Conservation (phyloP, 306 rosid species). For the Glycine latifolia region DNA sequence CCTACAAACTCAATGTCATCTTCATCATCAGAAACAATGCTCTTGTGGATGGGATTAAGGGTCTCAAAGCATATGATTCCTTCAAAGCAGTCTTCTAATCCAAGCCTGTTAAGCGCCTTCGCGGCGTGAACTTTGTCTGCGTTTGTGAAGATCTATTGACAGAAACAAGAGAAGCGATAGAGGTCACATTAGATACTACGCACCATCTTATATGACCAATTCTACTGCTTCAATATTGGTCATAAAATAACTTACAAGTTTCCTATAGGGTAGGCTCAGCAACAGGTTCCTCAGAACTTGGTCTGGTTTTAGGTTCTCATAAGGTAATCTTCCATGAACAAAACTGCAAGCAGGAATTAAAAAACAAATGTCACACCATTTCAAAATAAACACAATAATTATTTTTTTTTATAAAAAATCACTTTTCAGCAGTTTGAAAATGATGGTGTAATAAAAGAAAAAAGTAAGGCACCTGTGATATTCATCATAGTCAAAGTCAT, state of each 20-base stretch:
- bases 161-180: conserved; percentile 17
- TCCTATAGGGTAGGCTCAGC: conserved; percentile 77
- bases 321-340: conserved; percentile 98
- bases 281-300: conserved; percentile 77
- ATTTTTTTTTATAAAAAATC: neutral
- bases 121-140: conserved; percentile 85
- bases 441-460: conserved; percentile 16
- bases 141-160: conserved; percentile 84
- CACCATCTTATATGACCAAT: conserved; percentile 12
- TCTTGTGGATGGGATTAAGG: conserved; percentile 76
- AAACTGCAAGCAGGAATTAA: conserved; percentile 52
- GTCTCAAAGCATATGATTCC: conserved; percentile 98
- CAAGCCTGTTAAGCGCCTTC: conserved; percentile 80
- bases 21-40: conserved; percentile 72
- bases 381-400: conserved; percentile 21
- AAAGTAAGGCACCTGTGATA: conserved; percentile 73
- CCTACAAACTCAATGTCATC: conserved; percentile 83
- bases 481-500: conserved; percentile 96
- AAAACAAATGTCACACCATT: conserved; percentile 19
- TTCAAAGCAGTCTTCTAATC: conserved; percentile 89
- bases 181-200: conserved; percentile 41
- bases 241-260: conserved; percentile 70
- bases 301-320: conserved; percentile 87
- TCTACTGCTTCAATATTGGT: conserved; percentile 7
- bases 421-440: conserved; percentile 23